These are phyloP conservation scores for Ocimum tenuiflorum DNA, from an alignment of 257 asterid genomes.

Conservation along the genomic window DNA sequence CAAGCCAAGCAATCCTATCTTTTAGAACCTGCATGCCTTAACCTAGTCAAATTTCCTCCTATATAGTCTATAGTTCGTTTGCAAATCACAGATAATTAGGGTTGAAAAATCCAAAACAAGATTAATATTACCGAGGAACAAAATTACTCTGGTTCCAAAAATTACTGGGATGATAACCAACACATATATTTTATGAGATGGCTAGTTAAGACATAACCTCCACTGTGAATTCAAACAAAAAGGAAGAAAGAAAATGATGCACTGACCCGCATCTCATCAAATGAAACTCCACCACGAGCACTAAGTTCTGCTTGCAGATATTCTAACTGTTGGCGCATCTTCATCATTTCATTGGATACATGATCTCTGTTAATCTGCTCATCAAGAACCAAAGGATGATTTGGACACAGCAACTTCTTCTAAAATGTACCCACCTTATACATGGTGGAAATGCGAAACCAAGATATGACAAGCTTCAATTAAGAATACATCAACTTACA, in stretches of 20 bases:
- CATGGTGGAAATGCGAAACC: not conserved
- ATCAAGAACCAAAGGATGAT: constrained; percentile 16
- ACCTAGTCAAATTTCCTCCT: constrained; percentile 15
- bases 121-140: not conserved
- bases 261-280: constrained; percentile 70
- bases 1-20: constrained; percentile 81
- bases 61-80: not conserved
- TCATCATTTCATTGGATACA: constrained; percentile 78
- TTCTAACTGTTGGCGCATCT: constrained; percentile 91
- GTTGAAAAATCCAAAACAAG: not conserved
- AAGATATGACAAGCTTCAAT: not conserved
- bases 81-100: not conserved
- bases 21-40: constrained; percentile 56
- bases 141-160: not conserved
- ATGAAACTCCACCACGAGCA: constrained; percentile 85
- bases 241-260: not conserved
- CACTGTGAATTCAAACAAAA: not conserved
- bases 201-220: not conserved
- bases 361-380: constrained; percentile 85
- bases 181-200: not conserved
- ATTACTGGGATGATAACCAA: not conserved
- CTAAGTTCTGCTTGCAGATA: constrained; percentile 89
- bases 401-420: constrained; percentile 3
- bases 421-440: not conserved
- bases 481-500: constrained; percentile 43